phyloP scores from a whole-genome alignment of 2,329 filamentous ascomycete species.

The Knufia fluminis region DNA sequence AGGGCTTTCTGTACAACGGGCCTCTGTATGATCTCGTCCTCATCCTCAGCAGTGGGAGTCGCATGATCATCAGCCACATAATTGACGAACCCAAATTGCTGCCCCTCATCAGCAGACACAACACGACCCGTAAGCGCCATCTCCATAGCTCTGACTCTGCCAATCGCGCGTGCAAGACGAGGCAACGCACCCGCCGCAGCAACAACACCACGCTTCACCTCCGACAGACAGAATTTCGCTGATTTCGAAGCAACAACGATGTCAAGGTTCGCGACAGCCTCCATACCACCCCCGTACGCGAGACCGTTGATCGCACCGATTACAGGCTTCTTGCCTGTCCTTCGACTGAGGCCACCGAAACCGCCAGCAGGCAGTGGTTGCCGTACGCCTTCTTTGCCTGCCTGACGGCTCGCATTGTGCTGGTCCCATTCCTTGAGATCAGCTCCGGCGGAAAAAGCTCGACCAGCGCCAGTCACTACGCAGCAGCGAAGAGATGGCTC shows the following conservation, averaged over 20 bases:
- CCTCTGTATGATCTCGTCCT: not conserved
- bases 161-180: slow-evolving; percentile 55
- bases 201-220: slow-evolving; percentile 60
- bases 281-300: slow-evolving; percentile 65
- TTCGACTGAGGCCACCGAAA: slow-evolving; percentile 40
- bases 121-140: slow-evolving; percentile 58
- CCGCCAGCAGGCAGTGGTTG: slow-evolving; percentile 24
- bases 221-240: slow-evolving; percentile 59
- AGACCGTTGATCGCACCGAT: slow-evolving; percentile 67
- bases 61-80: slow-evolving; percentile 19
- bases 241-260: slow-evolving; percentile 50
- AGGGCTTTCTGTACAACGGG: slow-evolving; percentile 38
- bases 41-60: not conserved
- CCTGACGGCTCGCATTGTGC: slow-evolving; percentile 13
- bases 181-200: slow-evolving; percentile 62
- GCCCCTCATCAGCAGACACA: slow-evolving; percentile 50
- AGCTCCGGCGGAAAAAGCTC: slow-evolving; percentile 38
- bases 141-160: slow-evolving; percentile 59
- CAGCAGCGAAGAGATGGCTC: slow-evolving; percentile 34
- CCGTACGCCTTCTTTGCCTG: slow-evolving; percentile 1
- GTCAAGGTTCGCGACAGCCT: slow-evolving; percentile 66
- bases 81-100: slow-evolving; percentile 57
- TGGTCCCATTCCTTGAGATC: slow-evolving; percentile 36
- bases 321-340: slow-evolving; percentile 61
- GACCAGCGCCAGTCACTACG: slow-evolving; percentile 33